These are phyloP conservation scores for Remersonia thermophila DNA, from an alignment of 2,329 filamentous ascomycete genomes.

Conservation along the genomic window DNA sequence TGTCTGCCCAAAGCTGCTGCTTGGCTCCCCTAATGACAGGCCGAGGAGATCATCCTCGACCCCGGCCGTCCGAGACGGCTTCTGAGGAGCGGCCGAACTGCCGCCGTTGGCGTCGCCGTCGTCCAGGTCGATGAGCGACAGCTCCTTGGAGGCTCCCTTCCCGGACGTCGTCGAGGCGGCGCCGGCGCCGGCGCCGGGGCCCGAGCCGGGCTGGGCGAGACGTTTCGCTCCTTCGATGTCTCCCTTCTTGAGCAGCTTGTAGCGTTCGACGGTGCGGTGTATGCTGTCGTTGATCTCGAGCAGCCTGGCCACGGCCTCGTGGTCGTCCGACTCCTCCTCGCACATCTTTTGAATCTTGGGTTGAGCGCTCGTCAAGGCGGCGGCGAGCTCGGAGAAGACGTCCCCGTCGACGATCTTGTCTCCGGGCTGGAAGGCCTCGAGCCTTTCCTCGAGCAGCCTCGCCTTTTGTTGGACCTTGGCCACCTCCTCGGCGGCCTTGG, in stretches of 20 bases:
- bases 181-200: conserved; percentile 43
- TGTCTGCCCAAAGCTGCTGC: conserved; percentile 50
- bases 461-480: conserved; percentile 93
- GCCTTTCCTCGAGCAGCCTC: conserved; percentile 77
- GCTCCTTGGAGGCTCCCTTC: conserved; percentile 55
- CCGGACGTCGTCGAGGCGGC: no score
- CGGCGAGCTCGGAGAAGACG: conserved; percentile 72
- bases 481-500: conserved; percentile 93
- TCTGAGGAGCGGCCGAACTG: conserved; percentile 26
- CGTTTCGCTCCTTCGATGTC: conserved; percentile 73
- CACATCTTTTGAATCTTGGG: conserved; percentile 99
- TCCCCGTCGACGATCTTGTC: conserved; percentile 62
- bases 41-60: conserved; percentile 87
- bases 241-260: conserved; percentile 91
- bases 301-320: conserved; percentile 87
- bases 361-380: conserved; percentile 80
- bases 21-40: conserved; percentile 61
- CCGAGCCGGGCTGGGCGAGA: conserved; percentile 65
- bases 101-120: conserved; percentile 38
- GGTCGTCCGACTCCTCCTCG: conserved; percentile 94
- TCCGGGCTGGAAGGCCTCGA: conserved; percentile 70
- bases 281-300: conserved; percentile 98
- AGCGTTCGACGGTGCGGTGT: conserved; percentile 88
- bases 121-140: conserved; percentile 90
- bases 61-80: conserved; percentile 37